phyloP scores from a whole-genome alignment of 768 basidiomycete genomes.

The Boletus vinaceobasis region DNA sequence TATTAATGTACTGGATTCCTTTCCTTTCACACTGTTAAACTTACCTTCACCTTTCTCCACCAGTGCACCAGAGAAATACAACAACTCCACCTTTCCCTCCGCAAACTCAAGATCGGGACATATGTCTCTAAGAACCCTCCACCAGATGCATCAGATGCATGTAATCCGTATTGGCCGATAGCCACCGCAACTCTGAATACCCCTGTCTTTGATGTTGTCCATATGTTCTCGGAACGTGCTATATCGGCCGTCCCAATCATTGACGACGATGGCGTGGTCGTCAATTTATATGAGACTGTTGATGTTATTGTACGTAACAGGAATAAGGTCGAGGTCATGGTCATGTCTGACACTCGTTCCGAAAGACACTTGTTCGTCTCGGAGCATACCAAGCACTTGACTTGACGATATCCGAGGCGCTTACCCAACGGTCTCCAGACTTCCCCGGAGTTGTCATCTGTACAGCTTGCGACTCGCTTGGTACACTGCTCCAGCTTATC shows the following conservation, averaged over 20 bases:
- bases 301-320: constrained; percentile 79
- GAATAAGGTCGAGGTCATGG: not conserved
- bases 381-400: constrained; percentile 97
- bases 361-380: constrained; percentile 86
- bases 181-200: constrained; percentile 89
- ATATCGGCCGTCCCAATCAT: constrained; percentile 98
- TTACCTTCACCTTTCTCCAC: constrained; percentile 7
- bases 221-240: constrained; percentile 94
- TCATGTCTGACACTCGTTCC: constrained; percentile 2
- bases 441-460: constrained; percentile 98
- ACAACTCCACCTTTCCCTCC: constrained; percentile 74
- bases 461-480: constrained; percentile 87
- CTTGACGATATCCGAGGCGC: constrained; percentile 87
- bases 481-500: constrained; percentile 85
- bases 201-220: constrained; percentile 96
- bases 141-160: constrained; percentile 45
- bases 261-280: constrained; percentile 86
- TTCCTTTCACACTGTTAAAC: not conserved
- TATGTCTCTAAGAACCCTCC: constrained; percentile 64
- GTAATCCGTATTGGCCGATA: constrained; percentile 83
- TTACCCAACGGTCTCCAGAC: constrained; percentile 88
- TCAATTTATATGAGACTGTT: constrained; percentile 97
- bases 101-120: constrained; percentile 88
- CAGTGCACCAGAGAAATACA: constrained; percentile 87
- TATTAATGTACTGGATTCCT: constrained; percentile 69